Conservation (phyloP, 257 asterid species). For the Solanum okadae region DNA sequence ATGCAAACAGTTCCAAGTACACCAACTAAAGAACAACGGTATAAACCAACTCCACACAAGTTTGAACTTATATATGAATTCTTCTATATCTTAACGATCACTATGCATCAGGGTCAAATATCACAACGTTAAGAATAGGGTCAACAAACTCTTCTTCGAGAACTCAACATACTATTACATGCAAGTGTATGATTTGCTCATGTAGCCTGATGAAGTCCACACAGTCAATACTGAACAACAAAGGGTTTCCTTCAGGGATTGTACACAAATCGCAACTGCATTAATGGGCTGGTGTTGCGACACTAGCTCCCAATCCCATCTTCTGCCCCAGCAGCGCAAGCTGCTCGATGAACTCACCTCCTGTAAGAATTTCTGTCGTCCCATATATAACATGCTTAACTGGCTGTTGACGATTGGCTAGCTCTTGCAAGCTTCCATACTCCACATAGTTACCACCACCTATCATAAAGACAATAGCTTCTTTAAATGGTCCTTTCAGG, state of each 20-base stretch:
- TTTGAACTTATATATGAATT: neutral
- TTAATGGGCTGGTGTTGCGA: constrained; percentile 13
- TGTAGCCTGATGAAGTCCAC: neutral
- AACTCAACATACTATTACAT: neutral
- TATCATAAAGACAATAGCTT: constrained; percentile 91
- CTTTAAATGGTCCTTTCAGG: constrained; percentile 88
- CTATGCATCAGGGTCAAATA: neutral
- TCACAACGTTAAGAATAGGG: neutral
- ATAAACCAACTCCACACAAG: neutral
- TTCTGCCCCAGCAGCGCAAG: constrained; percentile 65
- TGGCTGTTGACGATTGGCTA: constrained; percentile 70
- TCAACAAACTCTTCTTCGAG: neutral
- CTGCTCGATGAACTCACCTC: constrained; percentile 92
- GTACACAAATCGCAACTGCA: neutral
- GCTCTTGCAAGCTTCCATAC: constrained; percentile 73
- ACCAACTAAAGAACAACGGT: neutral
- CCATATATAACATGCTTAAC: constrained; percentile 75
- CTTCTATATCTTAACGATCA: neutral
- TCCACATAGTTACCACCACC: constrained; percentile 99
- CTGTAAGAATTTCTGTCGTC: constrained; percentile 83
- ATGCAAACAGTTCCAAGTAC: neutral
- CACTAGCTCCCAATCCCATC: constrained; percentile 66
- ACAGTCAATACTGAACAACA: neutral
- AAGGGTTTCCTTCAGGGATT: neutral
- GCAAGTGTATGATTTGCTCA: neutral